Evolutionary conservation across 371 early-diverging fungal genomes (phyloP).

Genomic region (Mucor racemosus): DNA sequence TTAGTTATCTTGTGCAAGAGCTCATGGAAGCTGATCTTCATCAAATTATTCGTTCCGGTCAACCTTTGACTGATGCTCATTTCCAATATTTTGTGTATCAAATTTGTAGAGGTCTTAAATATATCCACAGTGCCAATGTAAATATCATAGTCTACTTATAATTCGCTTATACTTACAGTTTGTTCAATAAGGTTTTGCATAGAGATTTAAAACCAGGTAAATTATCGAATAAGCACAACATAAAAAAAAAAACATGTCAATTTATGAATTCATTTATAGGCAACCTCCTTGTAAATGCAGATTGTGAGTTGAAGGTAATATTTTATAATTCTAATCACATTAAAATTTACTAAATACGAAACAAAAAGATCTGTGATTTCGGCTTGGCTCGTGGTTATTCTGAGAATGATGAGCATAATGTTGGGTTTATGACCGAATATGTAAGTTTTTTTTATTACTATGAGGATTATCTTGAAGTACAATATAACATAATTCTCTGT

Average conservation of each 20-base stretch:
- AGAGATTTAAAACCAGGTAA: slow-evolving; percentile 96
- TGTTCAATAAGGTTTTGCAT: slow-evolving; percentile 69
- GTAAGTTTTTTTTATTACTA: slow-evolving; percentile 46
- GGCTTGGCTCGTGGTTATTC: slow-evolving; percentile 94
- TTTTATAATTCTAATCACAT: too few species aligned
- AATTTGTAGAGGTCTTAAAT: slow-evolving; percentile 95
- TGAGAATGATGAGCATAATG: slow-evolving; percentile 77
- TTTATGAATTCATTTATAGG: slow-evolving; percentile 32
- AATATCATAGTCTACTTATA: slow-evolving; percentile 6
- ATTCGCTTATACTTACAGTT: neutral
- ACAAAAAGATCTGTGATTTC: slow-evolving; percentile 86
- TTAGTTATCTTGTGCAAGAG: slow-evolving; percentile 84
- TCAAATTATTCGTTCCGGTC: slow-evolving; percentile 96
- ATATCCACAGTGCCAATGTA: slow-evolving; percentile 98
- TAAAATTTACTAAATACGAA: neutral
- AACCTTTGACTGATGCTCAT: slow-evolving; percentile 95
- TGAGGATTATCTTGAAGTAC: neutral
- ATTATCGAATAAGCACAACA: neutral
- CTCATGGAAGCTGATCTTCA: slow-evolving; percentile 99
- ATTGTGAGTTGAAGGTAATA: slow-evolving; percentile 88
- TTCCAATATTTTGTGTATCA: slow-evolving; percentile 99
- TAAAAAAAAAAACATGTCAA: neutral
- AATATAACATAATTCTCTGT: neutral
- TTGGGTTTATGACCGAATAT: slow-evolving; percentile 95
- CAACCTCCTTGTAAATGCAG: slow-evolving; percentile 96